A percentile compares a stretch with the other conserved stretches of the same genome.
These are phyloP conservation scores for Citrus maxima DNA, from an alignment of 345 rosid species.

Conservation along the genomic window DNA sequence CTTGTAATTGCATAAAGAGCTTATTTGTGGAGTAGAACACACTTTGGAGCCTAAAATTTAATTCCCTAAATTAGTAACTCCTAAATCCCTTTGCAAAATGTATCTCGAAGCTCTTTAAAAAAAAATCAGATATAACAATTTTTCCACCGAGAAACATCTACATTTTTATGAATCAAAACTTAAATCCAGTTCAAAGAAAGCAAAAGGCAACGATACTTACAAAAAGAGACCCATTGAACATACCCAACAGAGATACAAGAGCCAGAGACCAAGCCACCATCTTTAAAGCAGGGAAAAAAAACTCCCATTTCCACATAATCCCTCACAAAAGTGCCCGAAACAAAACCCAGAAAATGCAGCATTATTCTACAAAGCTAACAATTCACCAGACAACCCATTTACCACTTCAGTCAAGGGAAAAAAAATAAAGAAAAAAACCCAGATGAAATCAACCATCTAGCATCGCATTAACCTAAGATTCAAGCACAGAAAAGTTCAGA, in stretches of 20 bases:
- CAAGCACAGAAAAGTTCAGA: background rate
- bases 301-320: background rate
- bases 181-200: background rate
- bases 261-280: background rate
- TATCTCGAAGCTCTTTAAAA: background rate
- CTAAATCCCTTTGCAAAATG: background rate
- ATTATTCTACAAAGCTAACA: constrained; percentile 16
- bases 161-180: background rate
- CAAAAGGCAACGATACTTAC: background rate
- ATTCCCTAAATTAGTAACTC: background rate
- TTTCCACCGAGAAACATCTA: background rate
- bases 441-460: constrained; percentile 11
- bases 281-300: background rate
- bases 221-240: background rate
- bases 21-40: background rate
- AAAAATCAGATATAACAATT: background rate
- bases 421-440: constrained; percentile 16
- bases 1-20: background rate
- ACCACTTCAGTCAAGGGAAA: background rate
- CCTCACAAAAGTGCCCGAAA: constrained; percentile 17
- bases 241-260: background rate
- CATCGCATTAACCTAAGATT: constrained; percentile 30
- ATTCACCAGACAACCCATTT: background rate
- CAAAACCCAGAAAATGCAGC: constrained; percentile 23
- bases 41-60: background rate